Evolutionary conservation across 2,329 filamentous ascomycete species (phyloP).

Genomic region (Penicillium sp.): DNA sequence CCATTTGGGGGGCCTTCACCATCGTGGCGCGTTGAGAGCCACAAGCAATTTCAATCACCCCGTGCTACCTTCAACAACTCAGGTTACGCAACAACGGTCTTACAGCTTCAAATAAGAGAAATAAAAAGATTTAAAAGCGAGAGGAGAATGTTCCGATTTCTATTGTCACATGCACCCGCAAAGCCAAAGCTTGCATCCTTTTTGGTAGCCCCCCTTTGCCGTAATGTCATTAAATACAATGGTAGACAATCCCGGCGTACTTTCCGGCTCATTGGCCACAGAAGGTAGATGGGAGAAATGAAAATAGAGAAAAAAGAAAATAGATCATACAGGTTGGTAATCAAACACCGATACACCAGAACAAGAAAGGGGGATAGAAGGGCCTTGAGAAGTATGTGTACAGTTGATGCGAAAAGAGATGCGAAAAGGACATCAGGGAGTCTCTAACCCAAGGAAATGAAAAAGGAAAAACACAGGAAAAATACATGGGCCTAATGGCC

Average conservation of each 20-base stretch:
- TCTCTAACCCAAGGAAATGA: conserved; percentile 24
- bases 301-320: conserved; percentile 20
- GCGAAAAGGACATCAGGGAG: conserved; percentile 19
- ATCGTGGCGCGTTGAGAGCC: conserved; percentile 4
- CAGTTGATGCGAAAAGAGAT: conserved; percentile 37
- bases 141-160: conserved; percentile 44
- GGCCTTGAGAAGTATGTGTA: conserved; percentile 37
- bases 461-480: conserved; percentile 21
- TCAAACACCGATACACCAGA: conserved; percentile 41
- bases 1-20: neutral
- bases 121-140: conserved; percentile 25
- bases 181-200: conserved; percentile 34
- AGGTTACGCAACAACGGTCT: conserved; percentile 6
- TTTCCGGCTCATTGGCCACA: conserved; percentile 18
- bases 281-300: conserved; percentile 27
- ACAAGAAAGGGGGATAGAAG: conserved; percentile 27
- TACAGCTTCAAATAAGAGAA: conserved; percentile 1
- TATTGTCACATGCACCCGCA: conserved; percentile 39
- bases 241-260: conserved; percentile 35
- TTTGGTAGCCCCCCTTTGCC: conserved; percentile 35
- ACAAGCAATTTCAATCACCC: neutral
- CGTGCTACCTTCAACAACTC: neutral
- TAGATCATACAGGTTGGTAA: conserved; percentile 27
- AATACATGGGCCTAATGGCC: conserved; percentile 28
- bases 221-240: conserved; percentile 44